phyloP scores from a whole-genome alignment of 352 stramenopile species.

The Globisporangium polare region DNA sequence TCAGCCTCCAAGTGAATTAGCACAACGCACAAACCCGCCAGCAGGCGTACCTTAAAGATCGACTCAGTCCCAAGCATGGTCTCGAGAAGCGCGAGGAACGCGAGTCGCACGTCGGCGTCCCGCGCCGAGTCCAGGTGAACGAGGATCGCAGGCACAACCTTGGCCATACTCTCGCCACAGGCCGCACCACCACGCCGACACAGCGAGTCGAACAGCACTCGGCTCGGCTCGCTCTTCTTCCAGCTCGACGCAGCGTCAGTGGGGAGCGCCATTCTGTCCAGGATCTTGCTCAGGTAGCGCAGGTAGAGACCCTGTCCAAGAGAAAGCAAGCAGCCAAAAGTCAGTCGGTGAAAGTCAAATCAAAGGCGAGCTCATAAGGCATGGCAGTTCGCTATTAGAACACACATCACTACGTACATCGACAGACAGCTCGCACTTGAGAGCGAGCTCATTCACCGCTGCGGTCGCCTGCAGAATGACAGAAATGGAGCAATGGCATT shows the following conservation, averaged over 20 bases:
- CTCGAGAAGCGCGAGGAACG: slow-evolving; percentile 82
- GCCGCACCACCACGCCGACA: slow-evolving; percentile 57
- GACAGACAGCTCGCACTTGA: slow-evolving; percentile 23
- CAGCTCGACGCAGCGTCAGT: slow-evolving; percentile 32
- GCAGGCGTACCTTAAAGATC: slow-evolving; percentile 42
- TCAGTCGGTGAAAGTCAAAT: background rate
- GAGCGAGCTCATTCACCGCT: slow-evolving; percentile 30
- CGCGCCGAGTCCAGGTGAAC: slow-evolving; percentile 58
- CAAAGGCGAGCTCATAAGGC: background rate
- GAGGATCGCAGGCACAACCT: slow-evolving; percentile 60
- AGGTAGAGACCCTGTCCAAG: slow-evolving; percentile 46
- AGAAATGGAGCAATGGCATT: background rate
- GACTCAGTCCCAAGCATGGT: slow-evolving; percentile 65
- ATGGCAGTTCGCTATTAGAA: background rate
- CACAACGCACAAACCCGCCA: background rate
- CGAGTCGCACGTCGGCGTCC: slow-evolving; percentile 71
- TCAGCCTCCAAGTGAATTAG: background rate
- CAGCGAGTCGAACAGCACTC: slow-evolving; percentile 76
- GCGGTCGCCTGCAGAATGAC: slow-evolving; percentile 30
- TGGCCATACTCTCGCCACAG: slow-evolving; percentile 50
- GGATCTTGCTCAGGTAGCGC: slow-evolving; percentile 45
- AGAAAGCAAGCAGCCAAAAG: background rate
- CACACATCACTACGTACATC: slow-evolving; percentile 30
- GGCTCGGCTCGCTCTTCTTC: slow-evolving; percentile 56
- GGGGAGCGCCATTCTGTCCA: slow-evolving; percentile 53